Conservation (phyloP, 257 asterid species). For the Capsicum chinense region DNA sequence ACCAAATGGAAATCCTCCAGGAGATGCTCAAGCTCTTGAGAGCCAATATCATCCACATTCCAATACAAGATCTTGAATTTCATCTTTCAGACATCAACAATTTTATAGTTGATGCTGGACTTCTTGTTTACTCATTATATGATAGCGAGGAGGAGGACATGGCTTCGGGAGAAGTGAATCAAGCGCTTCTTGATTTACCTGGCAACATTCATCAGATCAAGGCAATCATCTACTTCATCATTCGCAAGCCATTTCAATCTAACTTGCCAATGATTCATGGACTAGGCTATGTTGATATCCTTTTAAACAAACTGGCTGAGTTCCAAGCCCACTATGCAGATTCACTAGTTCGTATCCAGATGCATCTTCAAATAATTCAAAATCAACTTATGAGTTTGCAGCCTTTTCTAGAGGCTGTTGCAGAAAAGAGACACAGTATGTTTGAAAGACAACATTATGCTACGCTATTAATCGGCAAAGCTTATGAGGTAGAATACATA, state of each 20-base stretch:
- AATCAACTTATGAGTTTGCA: background rate
- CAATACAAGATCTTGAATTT: background rate
- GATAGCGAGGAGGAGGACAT: background rate
- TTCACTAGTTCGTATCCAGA: background rate
- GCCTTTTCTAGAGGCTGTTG: background rate
- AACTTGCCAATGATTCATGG: constrained; percentile 7
- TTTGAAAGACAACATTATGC: background rate
- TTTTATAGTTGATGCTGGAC: background rate
- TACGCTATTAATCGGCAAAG: background rate
- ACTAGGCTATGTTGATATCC: background rate
- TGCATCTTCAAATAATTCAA: background rate
- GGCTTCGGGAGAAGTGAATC: background rate
- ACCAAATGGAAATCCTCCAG: background rate
- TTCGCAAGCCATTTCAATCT: background rate
- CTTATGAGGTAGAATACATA: background rate
- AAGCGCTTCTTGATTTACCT: background rate
- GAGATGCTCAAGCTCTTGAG: background rate
- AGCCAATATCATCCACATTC: background rate
- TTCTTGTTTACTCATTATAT: background rate
- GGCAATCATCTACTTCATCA: background rate
- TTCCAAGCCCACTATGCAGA: background rate
- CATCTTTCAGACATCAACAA: background rate
- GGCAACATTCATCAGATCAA: background rate
- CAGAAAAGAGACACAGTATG: background rate
- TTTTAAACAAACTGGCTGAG: background rate